These are phyloP conservation scores for Ganoderma lingzhi DNA, from an alignment of 1,284 basidiomycete species.

Conservation along the genomic window DNA sequence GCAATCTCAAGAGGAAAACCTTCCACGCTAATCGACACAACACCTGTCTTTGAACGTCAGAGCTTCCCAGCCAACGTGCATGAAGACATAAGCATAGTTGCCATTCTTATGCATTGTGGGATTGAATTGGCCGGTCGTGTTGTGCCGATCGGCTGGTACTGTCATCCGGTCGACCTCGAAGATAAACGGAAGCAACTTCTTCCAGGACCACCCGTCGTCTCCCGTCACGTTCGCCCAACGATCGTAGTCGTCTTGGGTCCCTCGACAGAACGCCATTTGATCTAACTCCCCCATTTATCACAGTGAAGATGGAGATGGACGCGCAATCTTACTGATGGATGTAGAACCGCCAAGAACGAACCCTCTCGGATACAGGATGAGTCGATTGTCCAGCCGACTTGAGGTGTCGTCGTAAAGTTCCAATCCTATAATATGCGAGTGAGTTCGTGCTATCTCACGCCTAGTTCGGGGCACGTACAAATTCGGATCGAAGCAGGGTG, in stretches of 20 bases:
- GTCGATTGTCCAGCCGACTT: slow-evolving; percentile 40
- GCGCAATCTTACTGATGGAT: slow-evolving; percentile 31
- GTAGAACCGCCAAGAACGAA: slow-evolving; percentile 37
- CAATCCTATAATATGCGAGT: slow-evolving; percentile 10
- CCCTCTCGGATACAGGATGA: slow-evolving; percentile 33
- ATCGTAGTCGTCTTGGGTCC: slow-evolving; percentile 45
- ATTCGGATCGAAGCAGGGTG: not conserved
- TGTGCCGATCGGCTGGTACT: slow-evolving; percentile 24
- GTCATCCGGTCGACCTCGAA: slow-evolving; percentile 28
- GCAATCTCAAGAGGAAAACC: slow-evolving; percentile 30
- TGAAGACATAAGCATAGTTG: slow-evolving; percentile 10
- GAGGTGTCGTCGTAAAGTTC: slow-evolving; percentile 34
- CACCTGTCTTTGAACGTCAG: slow-evolving; percentile 33
- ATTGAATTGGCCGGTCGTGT: slow-evolving; percentile 25
- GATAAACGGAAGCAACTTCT: slow-evolving; percentile 35
- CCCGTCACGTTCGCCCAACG: slow-evolving; percentile 40
- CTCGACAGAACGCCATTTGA: slow-evolving; percentile 49
- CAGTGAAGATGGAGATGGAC: slow-evolving; percentile 5
- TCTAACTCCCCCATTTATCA: slow-evolving; percentile 37
- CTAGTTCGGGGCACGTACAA: not conserved
- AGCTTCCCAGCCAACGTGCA: slow-evolving; percentile 32
- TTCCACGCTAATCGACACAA: slow-evolving; percentile 43
- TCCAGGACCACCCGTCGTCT: slow-evolving; percentile 43
- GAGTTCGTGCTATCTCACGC: not conserved
- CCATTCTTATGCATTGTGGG: slow-evolving; percentile 22